Evolutionary conservation across 75 land plant genomes (phyloP), one percentile per base, ranked within the genome.

Genomic region (Cryptomeria japonica): DNA sequence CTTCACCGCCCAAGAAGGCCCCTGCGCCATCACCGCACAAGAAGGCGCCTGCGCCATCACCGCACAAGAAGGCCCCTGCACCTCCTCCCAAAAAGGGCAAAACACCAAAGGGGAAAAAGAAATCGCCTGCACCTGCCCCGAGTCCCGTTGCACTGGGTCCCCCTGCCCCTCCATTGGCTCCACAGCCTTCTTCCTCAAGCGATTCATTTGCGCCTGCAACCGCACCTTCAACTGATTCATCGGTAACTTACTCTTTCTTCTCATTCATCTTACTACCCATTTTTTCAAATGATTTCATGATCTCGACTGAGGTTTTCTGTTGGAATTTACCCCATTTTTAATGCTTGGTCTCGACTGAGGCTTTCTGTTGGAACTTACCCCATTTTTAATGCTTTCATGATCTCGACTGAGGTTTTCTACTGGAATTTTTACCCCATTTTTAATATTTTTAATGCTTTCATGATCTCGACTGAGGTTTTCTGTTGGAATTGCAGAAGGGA

Each of bases 81-180:
- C 38, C 38, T 25, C 42, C 38, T 0, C 38, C 38, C 10, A 14
- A 31, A 11, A 79, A 79, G 25, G 22, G 22, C 9, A 78, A 78
- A 41, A 37, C 3, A n/a, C n/a, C n/a, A 47, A 47, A 37, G 25
- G 41, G 41, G 5, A 37, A 79, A 22, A 16, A 36, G 42, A 79
- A 79, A 44, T 16, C 36, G 2, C 82, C 5, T 41, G 46, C 82
- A 37, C 82, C 82, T 22, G 82, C 82, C 22, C 82, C 82, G 28
- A 39, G 42, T 39, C 82, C 82, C 22, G 39, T 9, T 22, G n/a
- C 41, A 5, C 10, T 16, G 82, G 41, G 82, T 9, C 82, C 82
- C 18, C 82, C 82, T 79, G 82, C 82, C 2, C 82, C 82, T 79
- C 82, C 82, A 16, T 13, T 79, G 38, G 38, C 82, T 79, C 82